A percentile compares a stretch with the other conserved stretches of the same genome.
Conservation (phyloP, 768 basidiomycete species). For the Naganishia randhawae region DNA sequence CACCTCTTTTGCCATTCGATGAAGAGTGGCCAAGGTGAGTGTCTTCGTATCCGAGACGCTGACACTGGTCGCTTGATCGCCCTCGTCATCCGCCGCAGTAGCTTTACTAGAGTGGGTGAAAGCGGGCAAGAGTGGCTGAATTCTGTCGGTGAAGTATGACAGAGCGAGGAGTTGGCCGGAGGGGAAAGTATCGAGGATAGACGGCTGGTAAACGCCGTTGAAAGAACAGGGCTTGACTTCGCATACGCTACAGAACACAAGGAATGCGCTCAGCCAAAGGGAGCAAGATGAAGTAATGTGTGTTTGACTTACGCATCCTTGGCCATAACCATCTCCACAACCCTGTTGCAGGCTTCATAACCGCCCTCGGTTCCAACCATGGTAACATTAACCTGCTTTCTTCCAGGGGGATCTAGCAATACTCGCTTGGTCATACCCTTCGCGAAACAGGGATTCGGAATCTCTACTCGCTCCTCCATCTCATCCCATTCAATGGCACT, state of each 20-base stretch:
- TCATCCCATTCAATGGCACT: slow-evolving; percentile 51
- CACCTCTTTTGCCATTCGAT: slow-evolving; percentile 64
- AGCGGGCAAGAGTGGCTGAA: slow-evolving; percentile 65
- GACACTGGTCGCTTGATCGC: slow-evolving; percentile 35
- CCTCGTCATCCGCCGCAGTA: slow-evolving; percentile 17
- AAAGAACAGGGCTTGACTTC: slow-evolving; percentile 92
- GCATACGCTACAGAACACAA: slow-evolving; percentile 59
- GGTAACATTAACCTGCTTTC: slow-evolving; percentile 61
- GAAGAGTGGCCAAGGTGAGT: slow-evolving; percentile 61
- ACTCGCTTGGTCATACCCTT: slow-evolving; percentile 63
- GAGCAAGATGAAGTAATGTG: not conserved
- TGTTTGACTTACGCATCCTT: slow-evolving; percentile 74
- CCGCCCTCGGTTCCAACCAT: slow-evolving; percentile 81
- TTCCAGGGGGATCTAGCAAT: slow-evolving; percentile 58
- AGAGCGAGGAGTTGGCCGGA: slow-evolving; percentile 80
- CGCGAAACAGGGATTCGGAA: slow-evolving; percentile 80
- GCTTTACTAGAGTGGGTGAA: slow-evolving; percentile 14
- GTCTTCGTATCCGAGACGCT: slow-evolving; percentile 35
- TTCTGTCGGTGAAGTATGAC: slow-evolving; percentile 96
- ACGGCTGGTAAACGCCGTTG: slow-evolving; percentile 95
- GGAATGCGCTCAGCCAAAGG: not conserved
- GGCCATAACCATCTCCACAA: slow-evolving; percentile 84
- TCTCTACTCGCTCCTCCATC: slow-evolving; percentile 46
- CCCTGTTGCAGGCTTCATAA: slow-evolving; percentile 77
- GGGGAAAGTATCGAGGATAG: slow-evolving; percentile 80